phyloP scores from a whole-genome alignment of 805 yeast genomes.

The Hagleromyces aurorensis region DNA sequence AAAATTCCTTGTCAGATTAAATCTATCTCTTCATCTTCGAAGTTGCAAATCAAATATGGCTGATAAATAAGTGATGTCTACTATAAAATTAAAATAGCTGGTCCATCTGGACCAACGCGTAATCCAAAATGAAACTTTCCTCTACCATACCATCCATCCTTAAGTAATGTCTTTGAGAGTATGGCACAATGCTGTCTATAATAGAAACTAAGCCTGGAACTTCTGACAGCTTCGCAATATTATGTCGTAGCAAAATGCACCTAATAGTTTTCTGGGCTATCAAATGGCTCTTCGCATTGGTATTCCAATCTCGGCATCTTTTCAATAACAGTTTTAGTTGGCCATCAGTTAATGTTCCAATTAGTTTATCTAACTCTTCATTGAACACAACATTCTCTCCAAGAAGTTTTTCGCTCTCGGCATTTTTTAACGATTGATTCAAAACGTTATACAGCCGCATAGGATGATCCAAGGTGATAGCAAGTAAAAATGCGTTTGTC shows the following conservation, averaged over 20 bases:
- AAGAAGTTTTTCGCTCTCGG: slow-evolving; percentile 35
- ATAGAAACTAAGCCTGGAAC: slow-evolving; percentile 60
- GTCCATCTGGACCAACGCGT: slow-evolving; percentile 71
- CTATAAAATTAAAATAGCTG: slow-evolving; percentile 24
- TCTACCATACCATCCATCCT: slow-evolving; percentile 77
- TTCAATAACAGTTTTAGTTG: slow-evolving; percentile 56
- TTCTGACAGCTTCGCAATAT: slow-evolving; percentile 48
- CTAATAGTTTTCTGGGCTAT: slow-evolving; percentile 72
- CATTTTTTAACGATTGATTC: slow-evolving; percentile 42
- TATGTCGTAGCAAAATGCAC: slow-evolving; percentile 50
- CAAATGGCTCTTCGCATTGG: slow-evolving; percentile 71
- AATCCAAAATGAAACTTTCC: slow-evolving; percentile 79
- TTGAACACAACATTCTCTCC: slow-evolving; percentile 19
- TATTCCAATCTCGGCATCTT: slow-evolving; percentile 91
- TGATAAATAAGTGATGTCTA: too few species aligned
- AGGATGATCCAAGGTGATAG: slow-evolving; percentile 83
- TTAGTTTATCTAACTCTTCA: slow-evolving; percentile 53
- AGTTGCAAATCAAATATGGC: too few species aligned
- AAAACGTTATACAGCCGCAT: slow-evolving; percentile 77
- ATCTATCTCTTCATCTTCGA: too few species aligned
- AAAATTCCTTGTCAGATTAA: background rate
- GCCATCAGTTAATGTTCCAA: slow-evolving; percentile 48
- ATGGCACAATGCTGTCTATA: slow-evolving; percentile 76
- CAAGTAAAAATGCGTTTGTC: slow-evolving; percentile 81
- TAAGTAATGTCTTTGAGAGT: slow-evolving; percentile 74